Evolutionary conservation across 176 grass and related monocot genomes (phyloP).

Genomic region (Pontederia paniculata): DNA sequence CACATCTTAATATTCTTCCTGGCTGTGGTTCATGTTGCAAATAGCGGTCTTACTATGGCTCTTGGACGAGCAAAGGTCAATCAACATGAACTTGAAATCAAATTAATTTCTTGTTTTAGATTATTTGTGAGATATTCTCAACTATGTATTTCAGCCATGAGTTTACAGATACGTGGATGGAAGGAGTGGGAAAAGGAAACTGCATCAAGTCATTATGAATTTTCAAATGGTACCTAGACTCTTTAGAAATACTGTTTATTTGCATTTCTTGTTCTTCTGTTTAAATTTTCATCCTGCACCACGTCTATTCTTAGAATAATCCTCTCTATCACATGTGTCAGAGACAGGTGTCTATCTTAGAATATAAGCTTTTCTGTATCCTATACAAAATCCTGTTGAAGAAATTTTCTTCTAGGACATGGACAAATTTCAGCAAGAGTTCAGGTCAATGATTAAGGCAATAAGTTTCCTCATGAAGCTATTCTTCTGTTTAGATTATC

Average conservation of each 20-base stretch:
- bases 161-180: conserved; percentile 58
- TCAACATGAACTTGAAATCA: not conserved
- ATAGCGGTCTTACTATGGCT: conserved; percentile 58
- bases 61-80: conserved; percentile 85
- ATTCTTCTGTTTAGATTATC: not conserved
- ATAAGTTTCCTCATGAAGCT: too few relatives aligned
- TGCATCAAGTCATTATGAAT: conserved; percentile 42
- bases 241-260: not conserved
- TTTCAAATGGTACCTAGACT: conserved; percentile 36
- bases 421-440: too few relatives aligned
- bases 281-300: not conserved
- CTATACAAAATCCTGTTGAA: too few relatives aligned
- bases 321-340: too few relatives aligned
- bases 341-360: too few relatives aligned
- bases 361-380: too few relatives aligned
- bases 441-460: too few relatives aligned
- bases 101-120: conserved; percentile 2
- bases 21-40: conserved; percentile 69
- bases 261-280: not conserved
- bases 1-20: conserved; percentile 91
- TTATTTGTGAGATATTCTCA: not conserved
- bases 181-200: conserved; percentile 89
- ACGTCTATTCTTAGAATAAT: too few relatives aligned
- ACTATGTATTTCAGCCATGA: conserved; percentile 7
- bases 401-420: too few relatives aligned